Evolutionary conservation across 495 filamentous ascomycete species (phyloP), one percentile per base, ranked within the genome.

Genomic region (Xylaria grammica): DNA sequence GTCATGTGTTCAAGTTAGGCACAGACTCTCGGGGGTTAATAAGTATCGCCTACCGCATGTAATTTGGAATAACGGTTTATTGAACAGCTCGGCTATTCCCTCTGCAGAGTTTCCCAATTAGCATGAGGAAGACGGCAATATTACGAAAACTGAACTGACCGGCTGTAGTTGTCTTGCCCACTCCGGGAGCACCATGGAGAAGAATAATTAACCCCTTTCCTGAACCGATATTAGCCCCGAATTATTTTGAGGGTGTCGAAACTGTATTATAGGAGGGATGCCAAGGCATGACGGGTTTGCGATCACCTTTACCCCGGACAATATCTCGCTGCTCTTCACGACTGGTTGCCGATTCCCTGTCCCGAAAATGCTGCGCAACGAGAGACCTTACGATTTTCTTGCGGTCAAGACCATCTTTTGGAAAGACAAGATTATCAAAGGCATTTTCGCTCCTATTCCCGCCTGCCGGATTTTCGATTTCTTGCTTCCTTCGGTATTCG

Each of bases 121-220:
- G 44, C 20, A 48, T 48, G 13, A 53, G 50, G 9, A 53, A 24
- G 8, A 6, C 13, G 15, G n/a, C n/a, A n/a, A n/a, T n/a, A 24
- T 20, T 27, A 3, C 11, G 11, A 7, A 55, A 22, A 22, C 13
- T 36, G 24, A 2, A 59, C 42, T 44, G 5, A 77, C 75, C 77
- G 3, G 78, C 79, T 13, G 81, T 81, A 0, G 72, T 69, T 5
- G 79, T 80, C 64, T 81, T 81, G 0, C 79, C 80, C 0, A 81
- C 77, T 0, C 82, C 82, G 6, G 83, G 82, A 1, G 71, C 71
- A 1, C 77, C 83, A 51, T 82, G 77, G 1, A 84, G 72, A 1
- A 83, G 75, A 6, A 82, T 63, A 27, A 79, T 69, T 0, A 81
- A 60, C 0, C 75, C 78, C 13, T 76, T 75, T 2, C 79, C 80